phyloP scores from a whole-genome alignment of 352 stramenopile genomes.

The Thraustochytrium striatum region DNA sequence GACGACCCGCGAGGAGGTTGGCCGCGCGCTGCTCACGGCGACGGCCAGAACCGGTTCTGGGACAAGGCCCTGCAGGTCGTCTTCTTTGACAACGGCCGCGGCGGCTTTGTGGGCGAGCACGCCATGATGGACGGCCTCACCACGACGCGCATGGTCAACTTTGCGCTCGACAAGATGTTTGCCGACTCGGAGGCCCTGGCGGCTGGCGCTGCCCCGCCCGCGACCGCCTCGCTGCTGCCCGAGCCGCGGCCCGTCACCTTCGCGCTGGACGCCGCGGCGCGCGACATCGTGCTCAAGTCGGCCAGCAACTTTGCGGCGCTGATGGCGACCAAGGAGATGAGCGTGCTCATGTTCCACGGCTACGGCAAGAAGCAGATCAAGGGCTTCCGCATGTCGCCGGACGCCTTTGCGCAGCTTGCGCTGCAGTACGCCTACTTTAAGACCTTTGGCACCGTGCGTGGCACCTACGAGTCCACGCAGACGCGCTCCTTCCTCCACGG shows the following conservation, averaged over 20 bases:
- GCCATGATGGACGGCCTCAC: slow-evolving; percentile 94
- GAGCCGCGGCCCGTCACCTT: slow-evolving; percentile 71
- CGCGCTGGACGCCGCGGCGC: slow-evolving; percentile 71
- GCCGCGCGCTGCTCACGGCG: slow-evolving; percentile 58
- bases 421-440: slow-evolving; percentile 95
- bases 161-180: slow-evolving; percentile 76
- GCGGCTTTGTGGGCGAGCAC: slow-evolving; percentile 90
- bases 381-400: slow-evolving; percentile 86
- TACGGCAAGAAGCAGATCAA: slow-evolving; percentile 86
- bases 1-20: slow-evolving; percentile 68
- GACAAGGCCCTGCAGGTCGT: slow-evolving; percentile 96
- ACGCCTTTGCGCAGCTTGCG: slow-evolving; percentile 95
- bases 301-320: slow-evolving; percentile 81
- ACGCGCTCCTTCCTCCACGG: slow-evolving; percentile 94
- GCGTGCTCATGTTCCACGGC: slow-evolving; percentile 81
- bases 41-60: slow-evolving; percentile 92
- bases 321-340: slow-evolving; percentile 81
- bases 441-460: slow-evolving; percentile 83
- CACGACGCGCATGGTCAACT: slow-evolving; percentile 86
- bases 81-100: slow-evolving; percentile 90
- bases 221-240: slow-evolving; percentile 55
- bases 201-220: slow-evolving; percentile 45
- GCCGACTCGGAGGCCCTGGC: slow-evolving; percentile 3
- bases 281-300: slow-evolving; percentile 74
- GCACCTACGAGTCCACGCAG: slow-evolving; percentile 94